Base-by-base conservation (phyloP, 371 early-diverging fungal species). In the Actinomucor elegans region DNA sequence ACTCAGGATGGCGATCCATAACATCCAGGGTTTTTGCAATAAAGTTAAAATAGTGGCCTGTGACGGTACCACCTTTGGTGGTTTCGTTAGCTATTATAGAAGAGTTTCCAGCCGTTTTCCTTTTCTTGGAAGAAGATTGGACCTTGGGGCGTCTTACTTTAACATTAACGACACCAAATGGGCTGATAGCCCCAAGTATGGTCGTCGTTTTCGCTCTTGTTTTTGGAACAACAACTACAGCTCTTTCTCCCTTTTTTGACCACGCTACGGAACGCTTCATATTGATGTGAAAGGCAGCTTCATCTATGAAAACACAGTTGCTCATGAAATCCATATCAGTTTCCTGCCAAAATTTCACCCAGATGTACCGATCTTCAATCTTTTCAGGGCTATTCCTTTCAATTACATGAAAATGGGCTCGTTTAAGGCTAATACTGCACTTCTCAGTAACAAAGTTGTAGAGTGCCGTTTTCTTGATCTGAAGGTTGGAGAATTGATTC, bases 371-470 rank as follows among this genome's bases (percentile, higher is more conserved):
- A 4, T 48, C 60, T 51, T 57, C 35, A 35, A 68, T 52, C 48
- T 59, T 58, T 26, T 56, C 47, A 8, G 35, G 47, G 18, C 48
- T 57, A 44, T 57, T 67, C 54, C 48, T 45, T 43, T 61, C 66
- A 20, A 55, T 51, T 31, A 54, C 27, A 34, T 59, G 45, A 33
- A 59, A 53, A 15, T 62, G 40, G 23, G 62, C 64, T 12, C 61
- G 40, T 28, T 61, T 61, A 10, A 68, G 41, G 36, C 41, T 40
- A 8, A 63, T 53, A 20, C 54, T 59, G 51, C 64, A 67, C 34
- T 67, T 49, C 26, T 59, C 49, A 14, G 42, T 67, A 20, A 62
- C 41, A 40, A 59, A 62, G 32, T 59, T 46, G 47, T 62, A 38
- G 11, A 59, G 24, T 29, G 48, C 27, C 31, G 45, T 50, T 33